Evolutionary conservation across 805 yeast species (phyloP), one percentile per base, ranked within the genome.

Genomic region (Saccharomycopsis oosterbeekiorum): DNA sequence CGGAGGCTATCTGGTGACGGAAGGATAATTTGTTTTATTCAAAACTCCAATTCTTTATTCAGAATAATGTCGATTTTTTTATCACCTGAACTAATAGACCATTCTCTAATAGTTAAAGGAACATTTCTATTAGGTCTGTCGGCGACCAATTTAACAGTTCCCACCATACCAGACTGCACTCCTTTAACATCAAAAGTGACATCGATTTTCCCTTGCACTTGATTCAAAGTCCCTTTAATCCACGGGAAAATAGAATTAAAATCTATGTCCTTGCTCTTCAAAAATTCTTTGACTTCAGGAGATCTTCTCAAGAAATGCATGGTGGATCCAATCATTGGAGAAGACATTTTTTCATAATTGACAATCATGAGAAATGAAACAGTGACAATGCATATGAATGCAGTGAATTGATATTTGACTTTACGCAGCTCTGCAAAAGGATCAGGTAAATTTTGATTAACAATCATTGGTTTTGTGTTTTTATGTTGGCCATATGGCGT

Each of bases 321-420:
- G 3, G 97, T 87, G 6, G 96, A 92, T 50, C 87, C 82, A 67
- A 93, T 87, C 62, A 93, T 81, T 1, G 98, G 97, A 14, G 97
- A 89, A 55, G 88, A 84, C 19, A 91, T 84, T 71, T 91, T 92
- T 71, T 94, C 99, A 74, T 93, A 92, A 76, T 94, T 92, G 80
- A 93, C 86, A 68, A 93, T 88, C 37, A 88, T 80, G 37, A 80
- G 76, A 57, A 86, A 73, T 1, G 86, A 74, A 3, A 78, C 73
- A 26, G 80, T 79, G 80, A 86, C 83, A 58, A 80, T 73, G 14
- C 76, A 71, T 55, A 80, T 73, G 69, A 87, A 88, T 1, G 74
- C 73, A 5, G 78, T 71, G 70, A 91, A 85, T 61, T 83, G 82
- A 24, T 75, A 68, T 60, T 84, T 74, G 64, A 80, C 80, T 65